phyloP scores from a whole-genome alignment of 2,329 filamentous ascomycete genomes.

The Fusarium siculi region DNA sequence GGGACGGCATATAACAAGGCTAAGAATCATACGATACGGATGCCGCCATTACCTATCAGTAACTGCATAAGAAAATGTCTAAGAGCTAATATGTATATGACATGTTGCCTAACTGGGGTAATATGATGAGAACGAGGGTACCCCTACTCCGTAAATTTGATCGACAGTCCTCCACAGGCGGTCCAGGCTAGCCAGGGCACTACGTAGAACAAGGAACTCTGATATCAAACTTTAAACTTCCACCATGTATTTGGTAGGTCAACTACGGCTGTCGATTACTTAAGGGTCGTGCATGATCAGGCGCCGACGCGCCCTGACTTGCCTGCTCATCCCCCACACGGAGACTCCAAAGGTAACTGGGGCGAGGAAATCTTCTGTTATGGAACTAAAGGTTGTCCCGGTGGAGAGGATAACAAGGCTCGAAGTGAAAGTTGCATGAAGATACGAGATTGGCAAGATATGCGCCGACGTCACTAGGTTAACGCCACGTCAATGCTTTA shows the following conservation, averaged over 20 bases:
- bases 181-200: no score
- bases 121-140: neutral
- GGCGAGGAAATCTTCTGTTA: neutral
- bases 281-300: neutral
- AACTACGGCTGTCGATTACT: neutral
- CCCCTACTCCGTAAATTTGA: neutral
- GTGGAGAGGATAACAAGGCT: fast-evolving
- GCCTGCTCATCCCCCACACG: neutral
- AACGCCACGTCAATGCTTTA: neutral
- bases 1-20: neutral
- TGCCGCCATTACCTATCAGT: fast-evolving
- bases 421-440: neutral
- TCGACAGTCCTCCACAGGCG: neutral
- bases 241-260: neutral
- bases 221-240: neutral
- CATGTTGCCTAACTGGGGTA: neutral
- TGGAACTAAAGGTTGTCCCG: neutral
- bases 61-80: no score
- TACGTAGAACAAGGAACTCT: neutral
- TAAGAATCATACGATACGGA: no score
- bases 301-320: neutral
- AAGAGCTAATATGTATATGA: neutral
- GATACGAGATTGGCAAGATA: neutral
- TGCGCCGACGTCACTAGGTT: neutral
- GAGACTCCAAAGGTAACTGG: neutral